A percentile compares a stretch with the other conserved stretches of the same genome.
These are phyloP conservation scores for Annulohypoxylon maeteangense DNA, from an alignment of 495 filamentous ascomycete genomes.

Conservation along the genomic window DNA sequence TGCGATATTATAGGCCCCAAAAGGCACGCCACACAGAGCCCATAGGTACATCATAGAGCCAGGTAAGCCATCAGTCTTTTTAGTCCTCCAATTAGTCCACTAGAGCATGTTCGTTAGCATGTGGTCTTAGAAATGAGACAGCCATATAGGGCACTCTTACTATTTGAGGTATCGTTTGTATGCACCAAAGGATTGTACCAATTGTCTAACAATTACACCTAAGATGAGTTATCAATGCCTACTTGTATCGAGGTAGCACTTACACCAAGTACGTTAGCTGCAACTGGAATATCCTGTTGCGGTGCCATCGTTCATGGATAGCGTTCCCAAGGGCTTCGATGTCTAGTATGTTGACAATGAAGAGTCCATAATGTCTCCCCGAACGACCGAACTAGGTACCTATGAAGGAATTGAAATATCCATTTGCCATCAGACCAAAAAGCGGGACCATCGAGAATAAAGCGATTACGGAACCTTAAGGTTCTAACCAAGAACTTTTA, in stretches of 20 bases:
- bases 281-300: conserved; percentile 56
- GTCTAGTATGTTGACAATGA: background rate
- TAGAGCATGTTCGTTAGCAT: background rate
- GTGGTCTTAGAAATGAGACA: background rate
- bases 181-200: conserved; percentile 56
- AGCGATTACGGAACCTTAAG: conserved; percentile 6
- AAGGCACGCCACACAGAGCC: conserved; percentile 67
- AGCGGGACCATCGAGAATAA: background rate
- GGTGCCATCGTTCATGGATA: conserved; percentile 54
- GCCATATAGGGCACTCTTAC: conserved; percentile 16
- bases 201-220: conserved; percentile 34
- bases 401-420: background rate
- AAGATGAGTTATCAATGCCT: background rate
- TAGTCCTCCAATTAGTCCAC: conserved; percentile 76
- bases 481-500: background rate
- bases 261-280: conserved; percentile 63
- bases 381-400: background rate
- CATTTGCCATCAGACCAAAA: background rate
- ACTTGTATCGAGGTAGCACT: conserved; percentile 27
- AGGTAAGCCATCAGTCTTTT: conserved; percentile 78
- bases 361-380: background rate
- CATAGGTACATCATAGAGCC: conserved; percentile 80
- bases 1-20: conserved; percentile 56
- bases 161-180: conserved; percentile 54
- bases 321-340: too few species aligned